A percentile compares a stretch with the other conserved stretches of the same genome.
phyloP scores from a whole-genome alignment of 495 filamentous ascomycete genomes.

The Aspergillus heteromorphus region DNA sequence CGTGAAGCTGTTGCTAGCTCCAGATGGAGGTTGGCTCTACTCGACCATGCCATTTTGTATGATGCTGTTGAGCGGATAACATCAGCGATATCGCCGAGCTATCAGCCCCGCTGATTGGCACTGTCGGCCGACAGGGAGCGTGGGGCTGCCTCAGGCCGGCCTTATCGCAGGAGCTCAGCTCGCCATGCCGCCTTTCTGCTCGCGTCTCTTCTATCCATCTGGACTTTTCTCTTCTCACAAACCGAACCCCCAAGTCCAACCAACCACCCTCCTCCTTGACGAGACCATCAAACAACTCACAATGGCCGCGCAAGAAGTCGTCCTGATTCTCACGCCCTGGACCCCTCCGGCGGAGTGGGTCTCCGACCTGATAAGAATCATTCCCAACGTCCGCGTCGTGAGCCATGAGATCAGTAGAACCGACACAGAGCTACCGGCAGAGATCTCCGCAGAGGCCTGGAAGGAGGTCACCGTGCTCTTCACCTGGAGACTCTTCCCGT shows the following conservation, averaged over 20 bases:
- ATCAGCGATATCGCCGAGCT: too few species aligned
- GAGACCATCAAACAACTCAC: not conserved
- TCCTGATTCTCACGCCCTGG: not conserved
- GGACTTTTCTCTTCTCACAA: not conserved
- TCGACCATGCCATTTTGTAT: too few species aligned
- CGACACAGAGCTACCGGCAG: not conserved
- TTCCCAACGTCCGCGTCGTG: not conserved
- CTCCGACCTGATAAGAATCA: not conserved
- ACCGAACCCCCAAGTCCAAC: not conserved
- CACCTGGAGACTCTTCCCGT: slow-evolving; percentile 14
- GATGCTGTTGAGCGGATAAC: too few species aligned
- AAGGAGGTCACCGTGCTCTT: not conserved
- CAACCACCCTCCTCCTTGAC: not conserved
- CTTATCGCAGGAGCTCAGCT: too few species aligned
- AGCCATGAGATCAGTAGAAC: not conserved
- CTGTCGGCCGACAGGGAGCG: too few species aligned
- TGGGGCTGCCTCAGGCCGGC: too few species aligned
- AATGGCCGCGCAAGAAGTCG: not conserved
- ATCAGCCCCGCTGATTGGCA: too few species aligned
- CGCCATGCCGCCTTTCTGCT: too few species aligned
- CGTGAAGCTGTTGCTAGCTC: too few species aligned
- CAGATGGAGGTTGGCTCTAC: too few species aligned
- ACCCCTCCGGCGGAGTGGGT: not conserved
- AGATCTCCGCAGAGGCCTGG: not conserved
- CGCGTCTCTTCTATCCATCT: too few species aligned